Evolutionary conservation across 2,329 filamentous ascomycete species (phyloP).

Genomic region (Scedosporium minutisporum): DNA sequence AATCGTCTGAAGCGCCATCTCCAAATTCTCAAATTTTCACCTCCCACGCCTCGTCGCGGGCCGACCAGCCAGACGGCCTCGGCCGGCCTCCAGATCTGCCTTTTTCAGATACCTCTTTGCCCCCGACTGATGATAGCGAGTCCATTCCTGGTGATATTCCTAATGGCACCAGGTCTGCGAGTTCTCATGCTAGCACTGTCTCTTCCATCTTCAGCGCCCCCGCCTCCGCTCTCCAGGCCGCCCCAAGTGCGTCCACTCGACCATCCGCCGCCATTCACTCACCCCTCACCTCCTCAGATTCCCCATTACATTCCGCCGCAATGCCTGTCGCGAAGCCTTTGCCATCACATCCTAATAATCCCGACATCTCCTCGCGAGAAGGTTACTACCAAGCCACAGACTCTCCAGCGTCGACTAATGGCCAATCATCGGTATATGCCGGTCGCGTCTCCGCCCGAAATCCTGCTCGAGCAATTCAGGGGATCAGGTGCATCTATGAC

Average conservation of each 20-base stretch:
- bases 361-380: not conserved
- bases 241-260: constrained; percentile 32
- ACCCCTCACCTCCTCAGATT: constrained; percentile 42
- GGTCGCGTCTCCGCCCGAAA: constrained; percentile 48
- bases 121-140: constrained; percentile 45
- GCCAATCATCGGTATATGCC: constrained; percentile 21
- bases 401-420: not conserved
- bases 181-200: constrained; percentile 59
- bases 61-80: constrained; percentile 8
- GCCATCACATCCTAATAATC: not conserved
- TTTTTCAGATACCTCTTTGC: constrained; percentile 25
- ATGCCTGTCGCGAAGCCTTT: constrained; percentile 1
- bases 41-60: constrained; percentile 14
- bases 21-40: constrained; percentile 10
- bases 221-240: constrained; percentile 29
- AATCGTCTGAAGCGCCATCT: constrained; percentile 5
- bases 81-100: constrained; percentile 9
- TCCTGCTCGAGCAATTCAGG: constrained; percentile 41
- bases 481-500: constrained; percentile 52
- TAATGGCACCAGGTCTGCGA: constrained; percentile 62
- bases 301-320: constrained; percentile 23
- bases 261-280: constrained; percentile 31
- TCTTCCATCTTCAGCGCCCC: constrained; percentile 60
- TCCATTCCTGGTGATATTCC: constrained; percentile 55
- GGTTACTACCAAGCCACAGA: not conserved